Base-by-base conservation (phyloP, 1,284 basidiomycete genomes). In the Coniferiporia weirii region DNA sequence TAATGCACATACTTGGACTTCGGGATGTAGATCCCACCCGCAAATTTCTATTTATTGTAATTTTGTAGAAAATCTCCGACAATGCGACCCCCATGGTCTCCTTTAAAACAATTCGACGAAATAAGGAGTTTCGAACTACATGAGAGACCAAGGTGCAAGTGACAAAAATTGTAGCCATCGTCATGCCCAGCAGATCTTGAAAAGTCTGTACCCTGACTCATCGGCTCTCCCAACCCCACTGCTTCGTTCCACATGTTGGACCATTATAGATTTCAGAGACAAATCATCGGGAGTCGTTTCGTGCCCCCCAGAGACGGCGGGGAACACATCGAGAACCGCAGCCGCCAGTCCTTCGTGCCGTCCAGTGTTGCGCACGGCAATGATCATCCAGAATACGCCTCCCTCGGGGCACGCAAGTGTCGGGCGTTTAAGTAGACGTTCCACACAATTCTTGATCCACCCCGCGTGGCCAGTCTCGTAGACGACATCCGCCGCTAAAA, bases 401-500 rank as follows among this genome's bases (percentile, higher is more conserved):
- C 65, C 65, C 10, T 61, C 51, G 43, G 61, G 50, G 13, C 60
- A 56, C n/a, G 38, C 17, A 49, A 38, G 48, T 2, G 52, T 53
- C 15, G 76, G 76, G 32, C 68, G 72, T 1, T 66, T 67, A 48
- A 89, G 74, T 45, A 83, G 72, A 27, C 68, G 68, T 64, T 76
- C 76, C 12, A 85, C 82, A 54, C 85, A 87, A 3, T 64, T 67
- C 61, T 79, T 79, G 66, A 92, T 84, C 84, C 83, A 88, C 9
- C 67, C 64, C 4, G 86, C 84, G 65, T 91, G 89, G 13, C 78
- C 71, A 0, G 81, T 79, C 60, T 89, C 78, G 68, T 91, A 91
- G 8, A 91, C 75, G 45, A 91, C 82, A 66, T 92, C 89, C 27
- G 89, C 87, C 0, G 84, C 88, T 17, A 83, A 70, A 27, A 86